These are phyloP conservation scores for Coniosporium tulheliwenetii DNA, from an alignment of 2,329 filamentous ascomycete genomes.

Conservation along the genomic window DNA sequence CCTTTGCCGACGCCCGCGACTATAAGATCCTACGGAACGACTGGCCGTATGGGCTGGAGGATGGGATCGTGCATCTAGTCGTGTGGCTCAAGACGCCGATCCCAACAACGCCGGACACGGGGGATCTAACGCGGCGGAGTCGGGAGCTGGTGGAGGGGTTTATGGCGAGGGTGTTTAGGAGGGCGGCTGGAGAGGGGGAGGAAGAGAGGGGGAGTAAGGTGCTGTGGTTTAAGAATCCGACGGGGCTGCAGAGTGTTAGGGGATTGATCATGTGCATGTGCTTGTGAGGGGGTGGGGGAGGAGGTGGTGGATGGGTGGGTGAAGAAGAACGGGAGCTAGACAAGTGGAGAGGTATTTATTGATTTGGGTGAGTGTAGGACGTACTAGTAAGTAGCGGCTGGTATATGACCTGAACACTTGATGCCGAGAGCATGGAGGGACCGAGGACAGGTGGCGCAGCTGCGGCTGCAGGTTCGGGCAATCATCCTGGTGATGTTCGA, in stretches of 20 bases:
- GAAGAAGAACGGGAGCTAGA: background rate
- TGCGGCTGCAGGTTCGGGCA: no score
- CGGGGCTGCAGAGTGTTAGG: constrained; percentile 42
- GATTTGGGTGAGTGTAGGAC: no score
- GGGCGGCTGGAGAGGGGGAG: constrained; percentile 14
- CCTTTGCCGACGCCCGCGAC: constrained; percentile 38
- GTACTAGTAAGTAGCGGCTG: no score
- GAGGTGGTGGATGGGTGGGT: constrained; percentile 14
- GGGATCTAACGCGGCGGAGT: constrained; percentile 36
- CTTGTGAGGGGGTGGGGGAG: constrained; percentile 30
- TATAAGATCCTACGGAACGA: constrained; percentile 44
- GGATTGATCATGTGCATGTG: constrained; percentile 42
- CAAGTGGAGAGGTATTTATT: background rate
- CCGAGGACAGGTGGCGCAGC: no score
- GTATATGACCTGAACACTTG: no score
- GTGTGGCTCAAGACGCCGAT: constrained; percentile 41
- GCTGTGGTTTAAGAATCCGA: constrained; percentile 52
- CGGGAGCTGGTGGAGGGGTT: constrained; percentile 31
- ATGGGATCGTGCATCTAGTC: constrained; percentile 39
- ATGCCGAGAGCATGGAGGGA: no score
- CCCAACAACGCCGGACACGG: constrained; percentile 25
- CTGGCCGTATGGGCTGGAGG: constrained; percentile 44
- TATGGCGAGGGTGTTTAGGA: constrained; percentile 32
- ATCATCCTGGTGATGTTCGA: no score
- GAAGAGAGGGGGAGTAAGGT: constrained; percentile 18